phyloP scores from a whole-genome alignment of 257 asterid genomes.

The Solanum neorickii region DNA sequence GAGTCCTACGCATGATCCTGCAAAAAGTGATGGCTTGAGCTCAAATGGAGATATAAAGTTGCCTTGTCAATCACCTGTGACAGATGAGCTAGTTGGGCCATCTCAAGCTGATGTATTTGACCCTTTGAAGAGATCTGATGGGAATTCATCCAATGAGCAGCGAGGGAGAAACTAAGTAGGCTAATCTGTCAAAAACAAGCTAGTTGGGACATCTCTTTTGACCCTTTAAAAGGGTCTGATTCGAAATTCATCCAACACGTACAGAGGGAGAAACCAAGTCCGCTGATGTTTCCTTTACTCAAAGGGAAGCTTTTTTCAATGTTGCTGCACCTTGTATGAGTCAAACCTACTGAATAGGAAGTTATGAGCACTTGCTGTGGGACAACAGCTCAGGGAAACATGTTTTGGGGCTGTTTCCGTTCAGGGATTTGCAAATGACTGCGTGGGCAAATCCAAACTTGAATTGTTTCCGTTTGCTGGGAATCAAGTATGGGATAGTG shows the following conservation, averaged over 20 bases:
- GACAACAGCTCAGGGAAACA: conserved; percentile 35
- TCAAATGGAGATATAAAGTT: conserved; percentile 22
- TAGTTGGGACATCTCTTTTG: conserved; percentile 19
- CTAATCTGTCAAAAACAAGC: conserved; percentile 9
- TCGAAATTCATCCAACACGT: conserved; percentile 50
- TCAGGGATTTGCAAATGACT: conserved; percentile 34
- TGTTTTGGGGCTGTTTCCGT: conserved; percentile 47
- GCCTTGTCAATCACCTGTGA: conserved; percentile 11
- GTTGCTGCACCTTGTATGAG: conserved; percentile 15
- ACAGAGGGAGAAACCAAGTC: conserved; percentile 58
- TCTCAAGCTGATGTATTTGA: conserved; percentile 28
- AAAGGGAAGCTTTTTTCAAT: conserved; percentile 37
- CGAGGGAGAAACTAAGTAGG: conserved; percentile 13
- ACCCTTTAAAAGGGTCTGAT: conserved; percentile 34
- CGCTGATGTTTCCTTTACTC: conserved; percentile 18
- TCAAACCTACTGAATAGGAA: conserved; percentile 35
- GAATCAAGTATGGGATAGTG: conserved; percentile 49
- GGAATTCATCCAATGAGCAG: conserved; percentile 25
- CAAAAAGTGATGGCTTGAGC: conserved; percentile 31
- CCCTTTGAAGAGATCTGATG: conserved; percentile 38
- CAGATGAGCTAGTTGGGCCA: conserved; percentile 18
- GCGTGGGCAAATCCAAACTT: conserved; percentile 28
- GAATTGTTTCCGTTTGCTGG: conserved; percentile 22
- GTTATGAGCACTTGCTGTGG: conserved; percentile 39
- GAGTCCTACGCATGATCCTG: conserved; percentile 34